phyloP scores from a whole-genome alignment of 192 early-diverging fungal genomes.

The Anaeromyces robustus region DNA sequence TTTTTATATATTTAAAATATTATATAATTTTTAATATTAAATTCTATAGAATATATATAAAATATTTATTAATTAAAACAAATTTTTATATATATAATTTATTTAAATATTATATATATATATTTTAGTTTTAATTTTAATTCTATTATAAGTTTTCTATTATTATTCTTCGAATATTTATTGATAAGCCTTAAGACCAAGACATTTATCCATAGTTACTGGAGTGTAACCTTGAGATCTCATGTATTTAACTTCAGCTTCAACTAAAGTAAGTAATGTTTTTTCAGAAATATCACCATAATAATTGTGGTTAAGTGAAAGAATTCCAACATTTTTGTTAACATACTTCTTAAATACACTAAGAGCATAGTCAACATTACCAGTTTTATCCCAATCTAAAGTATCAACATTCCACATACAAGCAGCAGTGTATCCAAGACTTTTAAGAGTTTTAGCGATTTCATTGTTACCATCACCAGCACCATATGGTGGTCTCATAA shows the following conservation, averaged over 20 bases:
- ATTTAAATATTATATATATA: too few species aligned
- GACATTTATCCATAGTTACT: neutral
- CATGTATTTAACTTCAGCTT: neutral
- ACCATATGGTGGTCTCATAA: conserved; percentile 38
- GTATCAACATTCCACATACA: conserved; percentile 14
- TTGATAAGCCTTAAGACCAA: neutral
- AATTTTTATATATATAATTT: too few species aligned
- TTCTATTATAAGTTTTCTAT: neutral
- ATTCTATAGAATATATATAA: too few species aligned
- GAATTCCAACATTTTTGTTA: neutral
- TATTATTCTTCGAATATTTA: neutral
- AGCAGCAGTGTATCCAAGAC: conserved; percentile 18
- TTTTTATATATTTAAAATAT: too few species aligned
- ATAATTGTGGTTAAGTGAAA: neutral
- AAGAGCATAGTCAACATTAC: neutral
- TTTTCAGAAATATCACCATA: neutral
- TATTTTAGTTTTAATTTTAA: too few species aligned
- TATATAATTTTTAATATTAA: too few species aligned
- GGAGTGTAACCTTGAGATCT: neutral
- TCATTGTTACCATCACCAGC: conserved; percentile 1
- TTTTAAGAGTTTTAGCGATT: conserved; percentile 11
- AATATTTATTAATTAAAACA: too few species aligned
- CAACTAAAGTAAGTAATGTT: neutral
- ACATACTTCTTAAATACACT: neutral
- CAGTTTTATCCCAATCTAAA: neutral